phyloP scores from a whole-genome alignment of 176 grass and related monocot genomes.

The Aegilops bicornis region DNA sequence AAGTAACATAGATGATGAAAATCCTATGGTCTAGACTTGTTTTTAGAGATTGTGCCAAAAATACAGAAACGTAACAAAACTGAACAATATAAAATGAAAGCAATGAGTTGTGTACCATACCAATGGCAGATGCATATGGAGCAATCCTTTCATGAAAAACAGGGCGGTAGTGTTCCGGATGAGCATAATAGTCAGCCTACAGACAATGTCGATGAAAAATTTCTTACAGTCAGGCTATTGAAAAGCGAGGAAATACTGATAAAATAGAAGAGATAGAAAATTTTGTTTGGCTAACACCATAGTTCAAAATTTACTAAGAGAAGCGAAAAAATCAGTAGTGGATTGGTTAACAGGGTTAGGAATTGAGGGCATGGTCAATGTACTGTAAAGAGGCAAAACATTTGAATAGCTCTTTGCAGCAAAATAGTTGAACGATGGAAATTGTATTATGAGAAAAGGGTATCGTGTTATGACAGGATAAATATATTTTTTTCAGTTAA shows the following conservation, averaged over 20 bases:
- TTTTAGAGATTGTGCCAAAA: neutral
- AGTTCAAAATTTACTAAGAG: neutral
- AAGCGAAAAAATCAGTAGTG: neutral
- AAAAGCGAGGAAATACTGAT: neutral
- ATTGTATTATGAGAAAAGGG: slow-evolving; percentile 10
- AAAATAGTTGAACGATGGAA: slow-evolving; percentile 6
- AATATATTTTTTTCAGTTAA: neutral
- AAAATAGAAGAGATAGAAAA: neutral
- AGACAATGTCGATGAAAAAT: slow-evolving; percentile 26
- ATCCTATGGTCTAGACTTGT: neutral
- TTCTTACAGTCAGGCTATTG: neutral
- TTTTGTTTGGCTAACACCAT: neutral
- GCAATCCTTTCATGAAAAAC: slow-evolving; percentile 93
- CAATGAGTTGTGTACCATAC: slow-evolving; percentile 35
- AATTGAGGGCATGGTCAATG: neutral
- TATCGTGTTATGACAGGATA: neutral
- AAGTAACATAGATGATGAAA: neutral
- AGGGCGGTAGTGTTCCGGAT: slow-evolving; percentile 78
- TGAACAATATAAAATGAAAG: slow-evolving; percentile 23
- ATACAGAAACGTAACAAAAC: neutral
- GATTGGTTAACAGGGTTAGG: neutral
- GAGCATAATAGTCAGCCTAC: slow-evolving; percentile 87
- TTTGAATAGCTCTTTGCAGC: neutral
- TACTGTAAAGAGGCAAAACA: neutral
- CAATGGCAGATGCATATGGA: slow-evolving; percentile 84